Percentiles rank a stretch among this genome's conserved stretches.
These are phyloP conservation scores for Colletotrichum musicola DNA, from an alignment of 2,329 filamentous ascomycete genomes.

Conservation along the genomic window DNA sequence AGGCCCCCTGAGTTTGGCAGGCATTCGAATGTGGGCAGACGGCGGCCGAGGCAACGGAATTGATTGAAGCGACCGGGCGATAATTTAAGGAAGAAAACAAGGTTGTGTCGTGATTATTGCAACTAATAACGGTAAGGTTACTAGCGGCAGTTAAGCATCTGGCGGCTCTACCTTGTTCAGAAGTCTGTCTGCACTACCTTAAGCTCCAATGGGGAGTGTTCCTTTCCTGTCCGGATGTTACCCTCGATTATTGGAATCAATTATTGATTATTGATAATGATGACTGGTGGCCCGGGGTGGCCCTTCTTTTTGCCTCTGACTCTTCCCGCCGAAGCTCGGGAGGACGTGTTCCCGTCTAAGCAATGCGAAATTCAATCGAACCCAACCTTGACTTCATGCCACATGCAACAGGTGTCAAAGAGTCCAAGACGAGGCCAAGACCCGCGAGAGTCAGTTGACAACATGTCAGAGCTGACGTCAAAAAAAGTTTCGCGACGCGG, in stretches of 20 bases:
- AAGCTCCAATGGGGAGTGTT: too few species aligned
- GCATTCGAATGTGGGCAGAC: neutral
- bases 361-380: neutral
- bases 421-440: neutral
- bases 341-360: slow-evolving; percentile 16
- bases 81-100: neutral
- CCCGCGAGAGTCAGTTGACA: slow-evolving; percentile 18
- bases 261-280: too few species aligned
- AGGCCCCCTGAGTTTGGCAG: slow-evolving; percentile 1
- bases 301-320: neutral
- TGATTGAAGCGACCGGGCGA: neutral
- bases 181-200: neutral
- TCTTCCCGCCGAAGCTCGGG: slow-evolving; percentile 1
- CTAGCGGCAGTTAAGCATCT: slow-evolving; percentile 1
- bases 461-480: slow-evolving; percentile 11
- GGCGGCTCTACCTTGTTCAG: slow-evolving; percentile 21
- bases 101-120: neutral
- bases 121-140: neutral
- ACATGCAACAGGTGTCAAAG: neutral
- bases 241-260: neutral
- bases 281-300: too few species aligned
- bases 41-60: neutral
- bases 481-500: neutral
- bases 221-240: too few species aligned
- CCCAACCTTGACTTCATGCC: neutral